Evolutionary conservation across 441 rosid genomes (phyloP).

Genomic region (Bocquillonia castaneifolia): DNA sequence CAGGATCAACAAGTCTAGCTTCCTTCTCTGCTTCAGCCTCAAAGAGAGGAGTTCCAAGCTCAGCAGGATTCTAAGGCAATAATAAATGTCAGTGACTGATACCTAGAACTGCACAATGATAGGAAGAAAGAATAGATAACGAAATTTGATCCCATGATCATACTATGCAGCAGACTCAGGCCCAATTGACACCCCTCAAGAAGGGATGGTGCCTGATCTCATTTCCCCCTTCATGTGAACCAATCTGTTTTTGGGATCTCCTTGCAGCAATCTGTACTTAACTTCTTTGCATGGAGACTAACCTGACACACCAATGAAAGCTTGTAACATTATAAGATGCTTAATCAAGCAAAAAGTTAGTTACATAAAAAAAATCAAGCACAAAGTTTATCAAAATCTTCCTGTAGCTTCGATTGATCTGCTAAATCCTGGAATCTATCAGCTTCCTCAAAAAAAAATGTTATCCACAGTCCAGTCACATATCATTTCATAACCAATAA

Average conservation of each 20-base stretch:
- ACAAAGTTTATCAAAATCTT: constrained; percentile 35
- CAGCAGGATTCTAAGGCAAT: constrained; percentile 58
- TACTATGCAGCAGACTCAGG: constrained; percentile 84
- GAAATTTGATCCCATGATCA: too few species aligned
- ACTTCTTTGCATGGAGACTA: constrained; percentile 61
- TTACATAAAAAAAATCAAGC: too few species aligned
- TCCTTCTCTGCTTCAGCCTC: constrained; percentile 40
- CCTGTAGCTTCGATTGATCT: constrained; percentile 54
- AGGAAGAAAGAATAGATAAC: too few species aligned
- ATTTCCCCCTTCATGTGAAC: constrained; percentile 70
- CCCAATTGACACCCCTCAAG: constrained; percentile 83
- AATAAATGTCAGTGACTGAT: too few species aligned
- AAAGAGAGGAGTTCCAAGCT: constrained; percentile 62
- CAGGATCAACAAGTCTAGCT: constrained; percentile 50
- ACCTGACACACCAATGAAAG: too few species aligned
- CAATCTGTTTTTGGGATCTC: constrained; percentile 78
- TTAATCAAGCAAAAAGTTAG: too few species aligned
- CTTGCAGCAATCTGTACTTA: constrained; percentile 61
- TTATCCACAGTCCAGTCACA: neutral
- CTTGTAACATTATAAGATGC: too few species aligned
- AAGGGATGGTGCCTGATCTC: constrained; percentile 75
- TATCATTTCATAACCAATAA: neutral
- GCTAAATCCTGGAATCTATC: constrained; percentile 80
- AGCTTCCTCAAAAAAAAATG: constrained; percentile 56
- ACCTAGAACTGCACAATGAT: too few species aligned